These are phyloP conservation scores for Durotheca rogersii DNA, from an alignment of 495 filamentous ascomycete species.

Conservation along the genomic window DNA sequence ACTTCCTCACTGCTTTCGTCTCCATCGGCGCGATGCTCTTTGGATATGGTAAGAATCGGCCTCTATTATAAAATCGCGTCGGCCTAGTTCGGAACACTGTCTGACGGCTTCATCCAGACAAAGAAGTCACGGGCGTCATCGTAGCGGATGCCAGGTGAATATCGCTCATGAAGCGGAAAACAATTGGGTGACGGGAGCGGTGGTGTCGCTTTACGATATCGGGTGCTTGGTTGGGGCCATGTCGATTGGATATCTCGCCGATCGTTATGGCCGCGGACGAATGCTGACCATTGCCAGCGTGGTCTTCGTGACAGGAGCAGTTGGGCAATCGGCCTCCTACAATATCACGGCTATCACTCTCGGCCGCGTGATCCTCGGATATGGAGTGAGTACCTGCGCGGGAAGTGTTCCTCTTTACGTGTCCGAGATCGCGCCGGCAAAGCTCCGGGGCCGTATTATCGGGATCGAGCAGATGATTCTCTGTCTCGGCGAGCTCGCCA, in stretches of 20 bases:
- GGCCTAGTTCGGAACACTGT: not conserved
- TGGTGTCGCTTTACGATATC: slow-evolving; percentile 19
- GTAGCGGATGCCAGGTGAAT: slow-evolving; percentile 18
- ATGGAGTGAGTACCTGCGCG: slow-evolving; percentile 55
- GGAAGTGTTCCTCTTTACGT: slow-evolving; percentile 49
- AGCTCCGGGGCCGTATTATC: slow-evolving; percentile 48
- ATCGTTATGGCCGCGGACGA: slow-evolving; percentile 50
- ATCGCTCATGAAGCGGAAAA: slow-evolving; percentile 9
- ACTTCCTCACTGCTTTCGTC: slow-evolving; percentile 22
- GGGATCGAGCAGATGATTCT: slow-evolving; percentile 53
- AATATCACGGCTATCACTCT: slow-evolving; percentile 51
- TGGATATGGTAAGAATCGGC: slow-evolving; percentile 18
- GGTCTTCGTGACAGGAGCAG: slow-evolving; percentile 50
- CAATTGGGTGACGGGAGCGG: slow-evolving; percentile 19
- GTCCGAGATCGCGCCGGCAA: slow-evolving; percentile 53
- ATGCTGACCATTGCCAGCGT: slow-evolving; percentile 50
- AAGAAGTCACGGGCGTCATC: slow-evolving; percentile 21
- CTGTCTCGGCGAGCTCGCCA: slow-evolving; percentile 50
- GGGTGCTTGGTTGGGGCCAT: slow-evolving; percentile 45
- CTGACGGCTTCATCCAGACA: slow-evolving; percentile 2
- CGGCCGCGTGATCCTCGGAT: slow-evolving; percentile 52
- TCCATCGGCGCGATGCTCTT: slow-evolving; percentile 23
- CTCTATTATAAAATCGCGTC: not conserved
- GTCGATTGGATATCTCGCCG: slow-evolving; percentile 51
- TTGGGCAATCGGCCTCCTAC: slow-evolving; percentile 48